Conservation (phyloP, 192 early-diverging fungal genomes). For the Coemansia sp. region DNA sequence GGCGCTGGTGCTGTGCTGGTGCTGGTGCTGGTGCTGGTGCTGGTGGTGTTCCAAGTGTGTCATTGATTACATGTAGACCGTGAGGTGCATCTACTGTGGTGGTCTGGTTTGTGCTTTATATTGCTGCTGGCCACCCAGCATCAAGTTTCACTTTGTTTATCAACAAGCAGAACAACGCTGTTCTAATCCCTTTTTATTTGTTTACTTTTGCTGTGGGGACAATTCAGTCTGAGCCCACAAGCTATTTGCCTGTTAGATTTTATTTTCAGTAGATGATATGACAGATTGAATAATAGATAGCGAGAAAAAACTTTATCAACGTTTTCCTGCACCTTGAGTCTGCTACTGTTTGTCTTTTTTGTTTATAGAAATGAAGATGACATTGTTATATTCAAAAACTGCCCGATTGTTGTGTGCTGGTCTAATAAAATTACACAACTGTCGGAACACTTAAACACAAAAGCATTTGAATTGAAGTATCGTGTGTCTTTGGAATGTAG, state of each 20-base stretch:
- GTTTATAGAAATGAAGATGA: too few species aligned
- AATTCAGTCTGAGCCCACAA: neutral
- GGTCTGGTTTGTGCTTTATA: too few species aligned
- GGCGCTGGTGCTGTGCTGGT: neutral
- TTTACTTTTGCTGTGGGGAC: neutral
- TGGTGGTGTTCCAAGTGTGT: neutral
- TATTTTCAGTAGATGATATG: neutral
- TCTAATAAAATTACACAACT: neutral
- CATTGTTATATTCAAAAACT: too few species aligned
- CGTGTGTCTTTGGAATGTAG: constrained; percentile 1
- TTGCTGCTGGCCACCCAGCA: too few species aligned
- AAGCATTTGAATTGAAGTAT: neutral
- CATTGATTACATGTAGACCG: too few species aligned
- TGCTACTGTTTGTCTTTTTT: too few species aligned
- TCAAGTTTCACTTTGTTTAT: neutral
- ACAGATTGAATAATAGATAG: neutral
- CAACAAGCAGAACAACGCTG: neutral
- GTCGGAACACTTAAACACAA: neutral
- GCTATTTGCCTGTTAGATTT: neutral
- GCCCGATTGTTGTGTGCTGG: neutral
- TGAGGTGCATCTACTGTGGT: too few species aligned
- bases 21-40: neutral
- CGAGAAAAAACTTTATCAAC: too few species aligned
- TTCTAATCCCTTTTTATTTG: neutral
- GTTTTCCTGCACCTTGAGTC: too few species aligned